Evolutionary conservation across 306 rosid species (phyloP), one percentile per base, ranked within the genome.

Genomic region (Lathyrus tuberosus): DNA sequence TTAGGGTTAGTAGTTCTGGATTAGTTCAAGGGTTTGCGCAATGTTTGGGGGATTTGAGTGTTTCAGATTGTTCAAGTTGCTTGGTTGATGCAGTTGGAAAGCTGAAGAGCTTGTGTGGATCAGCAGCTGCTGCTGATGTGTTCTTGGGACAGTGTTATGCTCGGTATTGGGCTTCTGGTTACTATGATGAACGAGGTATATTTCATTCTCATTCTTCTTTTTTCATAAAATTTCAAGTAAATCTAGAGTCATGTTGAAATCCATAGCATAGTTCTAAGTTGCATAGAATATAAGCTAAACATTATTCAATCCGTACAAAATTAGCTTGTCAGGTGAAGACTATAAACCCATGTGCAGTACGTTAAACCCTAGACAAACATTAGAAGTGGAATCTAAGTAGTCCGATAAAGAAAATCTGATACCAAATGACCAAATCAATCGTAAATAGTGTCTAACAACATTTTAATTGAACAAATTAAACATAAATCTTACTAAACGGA

Each of bases 81-180:
- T 67, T 94, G 8, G 80, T 72, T 14, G 95, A 88, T 65, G 89
- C 88, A 10, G 84, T 90, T 37, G 94, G 89, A 9, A 94, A 88
- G 85, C 48, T 90, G 44, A 94, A 91, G 84, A 87, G 66, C 64
- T 43, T 90, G 8, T 94, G 98, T 49, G 98, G 98, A 18, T 83
- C 98, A 2, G 95, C 98, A 11, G 96, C 92, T 4, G 87, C 90
- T n/a, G 96, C 88, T 46, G 91, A 89, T 72, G 89, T 88, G 71
- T 94, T 84, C 84, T 81, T 94, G 87, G 96, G 84, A 43, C 97
- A 90, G 40, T 94, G 98, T 60, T 94, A 88, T 76, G 96, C 96
- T 41, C 77, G 85, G n/a, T 94, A 90, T 52, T 87, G 95, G 96
- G 96, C 91, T 0, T 94, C 94, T 57, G 98, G 98, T 40, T 94